phyloP scores from a whole-genome alignment of 2,329 filamentous ascomycete genomes.

The Sporothrix phasma region DNA sequence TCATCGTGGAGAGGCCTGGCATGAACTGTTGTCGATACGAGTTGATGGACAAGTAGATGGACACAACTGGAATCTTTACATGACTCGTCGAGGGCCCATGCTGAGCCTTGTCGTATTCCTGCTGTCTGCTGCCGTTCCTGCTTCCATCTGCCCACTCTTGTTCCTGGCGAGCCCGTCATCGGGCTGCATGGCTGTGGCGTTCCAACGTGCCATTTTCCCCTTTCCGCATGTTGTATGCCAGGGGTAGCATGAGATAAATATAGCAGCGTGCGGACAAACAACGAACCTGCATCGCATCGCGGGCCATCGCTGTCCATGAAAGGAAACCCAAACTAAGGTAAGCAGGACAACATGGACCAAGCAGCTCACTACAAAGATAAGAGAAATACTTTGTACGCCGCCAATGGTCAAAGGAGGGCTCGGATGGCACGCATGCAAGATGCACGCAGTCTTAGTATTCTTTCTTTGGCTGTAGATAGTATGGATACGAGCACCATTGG shows the following conservation, averaged over 20 bases:
- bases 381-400: too few species aligned
- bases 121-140: background rate
- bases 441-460: background rate
- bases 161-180: background rate
- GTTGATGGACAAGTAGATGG: too few species aligned
- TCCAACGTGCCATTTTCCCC: too few species aligned
- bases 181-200: background rate
- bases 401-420: too few species aligned
- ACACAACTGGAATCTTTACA: background rate
- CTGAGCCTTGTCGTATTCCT: background rate
- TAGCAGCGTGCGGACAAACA: background rate
- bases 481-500: background rate
- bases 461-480: background rate
- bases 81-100: background rate
- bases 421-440: background rate
- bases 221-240: too few species aligned
- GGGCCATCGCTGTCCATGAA: background rate
- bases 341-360: background rate
- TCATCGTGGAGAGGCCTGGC: too few species aligned
- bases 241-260: background rate
- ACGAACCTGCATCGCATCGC: background rate
- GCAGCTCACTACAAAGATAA: too few species aligned
- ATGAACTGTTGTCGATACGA: too few species aligned
- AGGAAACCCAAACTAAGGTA: background rate
- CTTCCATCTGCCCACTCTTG: background rate